Base-by-base conservation (phyloP, 345 rosid species). In the Salix purpurea region DNA sequence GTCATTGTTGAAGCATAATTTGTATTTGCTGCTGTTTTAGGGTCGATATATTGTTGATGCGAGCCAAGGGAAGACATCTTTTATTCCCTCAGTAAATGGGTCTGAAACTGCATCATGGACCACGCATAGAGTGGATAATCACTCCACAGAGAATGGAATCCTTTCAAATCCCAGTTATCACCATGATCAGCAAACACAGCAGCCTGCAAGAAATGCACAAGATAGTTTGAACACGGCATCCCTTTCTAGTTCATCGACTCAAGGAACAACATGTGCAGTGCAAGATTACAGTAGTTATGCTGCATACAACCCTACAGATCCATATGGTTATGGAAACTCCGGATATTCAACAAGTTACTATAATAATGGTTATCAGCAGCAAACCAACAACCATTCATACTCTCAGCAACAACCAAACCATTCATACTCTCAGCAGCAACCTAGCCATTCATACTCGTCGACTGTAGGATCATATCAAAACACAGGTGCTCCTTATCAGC, bases 401-500 rank as follows among this genome's bases (percentile, higher is more conserved):
- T 42, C 82, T 42, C 78, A 60, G 65, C 74, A 68, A 65, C 82
- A 79, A 83, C 87, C 89, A 74, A 91, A 79, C 83, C 91, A 89
- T 69, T 81, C 97, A 19, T 91, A 89, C 82, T 67, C 97, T 80
- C 97, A 91, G 87, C 94, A 89, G 81, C 96, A 87, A 30, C 76
- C 75, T 34, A 73, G 50, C 56, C 64, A 79, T 39, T 14, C 67
- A 16, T 79, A 79, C 83, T 65, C 98, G 76, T 95, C 88, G 89
- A 91, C 97, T 80, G 87, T 84, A 76, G 97, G 89, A 86, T 90
- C 96, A 77, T 96, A 94, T 89, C 98, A 92, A 89, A 96, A 91
- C 83, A 89, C 99, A 89, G 95, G 98, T 92, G 94, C 92, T 91
- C 89, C 97, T 92, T 92, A 89, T 90, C 97, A 94, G 94, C 98